These are phyloP conservation scores for Sporodiniella umbellata DNA, from an alignment of 371 early-diverging fungal species.

Conservation along the genomic window DNA sequence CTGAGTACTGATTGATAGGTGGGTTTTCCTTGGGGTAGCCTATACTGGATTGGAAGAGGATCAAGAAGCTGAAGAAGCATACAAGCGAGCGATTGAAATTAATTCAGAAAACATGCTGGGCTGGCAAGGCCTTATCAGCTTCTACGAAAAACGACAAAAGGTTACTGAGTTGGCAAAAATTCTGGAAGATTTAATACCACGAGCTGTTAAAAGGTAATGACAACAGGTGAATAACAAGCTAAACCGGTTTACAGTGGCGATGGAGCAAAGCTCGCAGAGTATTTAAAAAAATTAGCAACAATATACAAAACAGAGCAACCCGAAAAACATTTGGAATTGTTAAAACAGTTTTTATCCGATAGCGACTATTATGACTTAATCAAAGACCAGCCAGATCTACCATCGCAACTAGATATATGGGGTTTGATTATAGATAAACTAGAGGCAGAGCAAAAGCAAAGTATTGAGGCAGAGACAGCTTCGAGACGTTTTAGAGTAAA, in stretches of 20 bases:
- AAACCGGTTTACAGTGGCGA: conserved; percentile 35
- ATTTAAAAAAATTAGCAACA: conserved; percentile 53
- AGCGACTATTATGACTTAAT: conserved; percentile 48
- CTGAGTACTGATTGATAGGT: conserved; percentile 25
- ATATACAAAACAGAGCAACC: conserved; percentile 36
- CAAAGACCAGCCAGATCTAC: conserved; percentile 37
- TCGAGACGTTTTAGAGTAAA: conserved; percentile 68
- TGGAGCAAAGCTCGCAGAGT: conserved; percentile 57
- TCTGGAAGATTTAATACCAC: conserved; percentile 32
- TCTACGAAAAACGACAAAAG: conserved; percentile 59
- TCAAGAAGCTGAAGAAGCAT: conserved; percentile 65
- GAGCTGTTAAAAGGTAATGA: conserved; percentile 25
- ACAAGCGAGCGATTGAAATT: conserved; percentile 65
- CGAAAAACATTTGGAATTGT: conserved; percentile 39
- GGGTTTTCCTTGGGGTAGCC: conserved; percentile 78
- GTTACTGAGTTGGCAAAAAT: conserved; percentile 40
- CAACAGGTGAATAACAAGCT: neutral
- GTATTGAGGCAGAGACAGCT: conserved; percentile 61
- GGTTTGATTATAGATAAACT: conserved; percentile 51
- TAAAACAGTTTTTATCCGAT: conserved; percentile 52
- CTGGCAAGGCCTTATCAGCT: conserved; percentile 69
- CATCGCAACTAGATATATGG: conserved; percentile 53
- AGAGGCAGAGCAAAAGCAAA: conserved; percentile 54
- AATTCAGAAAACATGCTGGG: conserved; percentile 63
- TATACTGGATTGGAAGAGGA: conserved; percentile 65